These are phyloP conservation scores for Gossypium davidsonii DNA, from an alignment of 441 rosid genomes.

Conservation along the genomic window DNA sequence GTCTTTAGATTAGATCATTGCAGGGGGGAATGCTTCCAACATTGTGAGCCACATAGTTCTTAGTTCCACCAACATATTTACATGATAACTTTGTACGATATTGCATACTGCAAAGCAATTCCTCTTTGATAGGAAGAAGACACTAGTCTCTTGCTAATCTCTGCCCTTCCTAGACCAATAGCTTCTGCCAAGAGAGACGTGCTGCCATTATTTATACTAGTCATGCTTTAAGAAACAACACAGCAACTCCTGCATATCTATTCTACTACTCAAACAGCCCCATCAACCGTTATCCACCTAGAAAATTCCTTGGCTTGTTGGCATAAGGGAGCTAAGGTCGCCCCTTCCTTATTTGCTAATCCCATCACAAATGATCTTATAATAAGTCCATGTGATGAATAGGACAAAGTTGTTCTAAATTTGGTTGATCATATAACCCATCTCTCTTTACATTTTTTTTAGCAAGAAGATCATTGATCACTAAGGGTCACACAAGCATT, in stretches of 20 bases:
- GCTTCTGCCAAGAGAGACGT: background rate
- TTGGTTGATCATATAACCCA: background rate
- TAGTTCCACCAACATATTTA: background rate
- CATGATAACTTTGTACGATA: background rate
- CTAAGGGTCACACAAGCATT: background rate
- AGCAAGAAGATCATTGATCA: background rate
- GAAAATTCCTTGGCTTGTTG: background rate
- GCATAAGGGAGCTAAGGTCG: background rate
- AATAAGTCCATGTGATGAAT: background rate
- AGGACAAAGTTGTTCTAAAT: background rate
- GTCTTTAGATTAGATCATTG: background rate
- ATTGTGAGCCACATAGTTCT: background rate
- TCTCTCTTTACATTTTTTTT: background rate
- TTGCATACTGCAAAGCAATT: background rate
- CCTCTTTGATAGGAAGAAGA: background rate
- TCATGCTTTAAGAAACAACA: background rate
- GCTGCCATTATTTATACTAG: background rate
- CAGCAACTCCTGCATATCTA: background rate
- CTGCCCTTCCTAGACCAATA: background rate
- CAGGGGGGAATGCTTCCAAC: background rate
- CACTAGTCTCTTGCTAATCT: background rate
- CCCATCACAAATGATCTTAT: too few relatives aligned
- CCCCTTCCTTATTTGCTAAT: background rate
- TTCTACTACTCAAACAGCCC: background rate
- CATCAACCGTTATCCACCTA: background rate